A percentile compares a stretch with the other conserved stretches of the same genome.
Conservation (phyloP, 1,284 basidiomycete genomes). For the Gomphus bonarii region DNA sequence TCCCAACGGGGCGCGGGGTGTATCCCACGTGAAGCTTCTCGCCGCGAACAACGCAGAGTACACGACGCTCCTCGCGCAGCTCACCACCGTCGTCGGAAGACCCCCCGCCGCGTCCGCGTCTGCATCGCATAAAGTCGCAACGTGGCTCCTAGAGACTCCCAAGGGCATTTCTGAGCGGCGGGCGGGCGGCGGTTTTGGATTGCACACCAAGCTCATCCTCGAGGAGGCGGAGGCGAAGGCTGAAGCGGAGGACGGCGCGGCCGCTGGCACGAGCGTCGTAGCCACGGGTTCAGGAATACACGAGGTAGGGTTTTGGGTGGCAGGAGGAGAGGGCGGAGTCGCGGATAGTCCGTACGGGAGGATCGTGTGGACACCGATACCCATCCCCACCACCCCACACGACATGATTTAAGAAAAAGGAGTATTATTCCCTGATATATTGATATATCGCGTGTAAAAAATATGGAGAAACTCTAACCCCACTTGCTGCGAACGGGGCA, state of each 20-base stretch:
- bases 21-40: slow-evolving; percentile 37
- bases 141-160: slow-evolving; percentile 30
- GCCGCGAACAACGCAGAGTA: slow-evolving; percentile 20
- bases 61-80: slow-evolving; percentile 22
- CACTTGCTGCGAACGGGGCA: no score
- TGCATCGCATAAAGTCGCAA: slow-evolving; percentile 6
- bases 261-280: slow-evolving; percentile 18
- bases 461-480: background rate
- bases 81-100: slow-evolving; percentile 39
- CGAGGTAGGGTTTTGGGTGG: slow-evolving; percentile 39
- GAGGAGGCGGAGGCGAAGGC: no score
- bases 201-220: slow-evolving; percentile 26
- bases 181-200: no score
- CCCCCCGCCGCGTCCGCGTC: slow-evolving; percentile 19
- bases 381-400: no score
- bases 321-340: slow-evolving; percentile 7
- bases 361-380: slow-evolving; percentile 9
- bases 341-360: slow-evolving; percentile 7
- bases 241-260: slow-evolving; percentile 22
- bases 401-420: no score
- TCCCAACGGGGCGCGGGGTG: slow-evolving; percentile 33
- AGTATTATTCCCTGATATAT: no score
- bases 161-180: background rate
- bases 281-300: slow-evolving; percentile 35
- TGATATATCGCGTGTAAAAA: no score